Base-by-base conservation (phyloP, 73 alveolate genomes). In the Paramecium sonneborni region DNA sequence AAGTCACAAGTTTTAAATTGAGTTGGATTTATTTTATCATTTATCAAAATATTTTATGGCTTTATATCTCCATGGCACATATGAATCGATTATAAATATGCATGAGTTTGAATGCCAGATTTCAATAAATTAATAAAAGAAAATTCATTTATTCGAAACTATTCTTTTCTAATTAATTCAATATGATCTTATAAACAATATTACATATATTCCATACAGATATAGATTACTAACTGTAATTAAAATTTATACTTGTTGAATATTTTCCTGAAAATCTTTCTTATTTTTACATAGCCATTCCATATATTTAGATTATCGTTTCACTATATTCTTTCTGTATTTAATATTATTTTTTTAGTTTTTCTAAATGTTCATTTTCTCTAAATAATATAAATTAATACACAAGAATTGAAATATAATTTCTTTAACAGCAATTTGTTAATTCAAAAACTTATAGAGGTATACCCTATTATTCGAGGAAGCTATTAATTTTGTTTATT, bases 131-230 rank as follows among this genome's bases (percentile, higher is more conserved):
- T 70, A 14, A 6, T 2, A 70, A 70, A 15, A 70, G 20, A 34
- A 32, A 12, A 2, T 70, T 30, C 10, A 15, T 70, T 70, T 11
- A 35, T 35, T 34, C 23, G 43, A 0, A 32, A 62, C 23, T 62
- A 32, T 35, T 35, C 35, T 6, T 70, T 28, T 70, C 57, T 32
- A 34, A 32, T 70, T 11, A 26, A 37, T 34, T 70, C 86, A 70
- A 70, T 30, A 70, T 70, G 43, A 35, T 70, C 86, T 70, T 70
- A 70, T 20, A 70, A 37, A n/a, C 58, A 70, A 70, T 70, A 70
- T 20, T 32, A 14, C 86, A 70, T 70, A 70, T 70, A 70, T 70
- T 70, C 86, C 86, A 70, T 70, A 35, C 86, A 70, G 7, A 70
- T 70, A 58, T 15, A 70, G 10, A 70, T 70, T 2, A 20, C 86